Conservation (phyloP, 768 basidiomycete species). For the Russula sp. region DNA sequence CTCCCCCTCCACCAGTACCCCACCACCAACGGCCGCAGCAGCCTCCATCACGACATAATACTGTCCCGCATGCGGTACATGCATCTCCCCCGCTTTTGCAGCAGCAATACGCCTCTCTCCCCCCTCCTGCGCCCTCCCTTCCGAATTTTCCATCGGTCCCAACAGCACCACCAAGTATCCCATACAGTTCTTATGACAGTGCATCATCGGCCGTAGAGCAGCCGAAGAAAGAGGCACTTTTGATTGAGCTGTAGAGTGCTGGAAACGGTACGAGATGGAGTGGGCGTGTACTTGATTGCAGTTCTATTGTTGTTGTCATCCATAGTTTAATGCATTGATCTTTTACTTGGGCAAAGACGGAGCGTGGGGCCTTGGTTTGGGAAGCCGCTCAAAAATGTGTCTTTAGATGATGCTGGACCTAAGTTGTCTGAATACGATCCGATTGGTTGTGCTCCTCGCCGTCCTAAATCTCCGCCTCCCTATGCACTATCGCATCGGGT, state of each 20-base stretch:
- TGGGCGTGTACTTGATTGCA: background rate
- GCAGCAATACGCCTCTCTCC: constrained; percentile 17
- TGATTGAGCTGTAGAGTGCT: constrained; percentile 21
- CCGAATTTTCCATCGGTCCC: constrained; percentile 24
- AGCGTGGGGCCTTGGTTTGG: too few species aligned
- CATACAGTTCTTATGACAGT: constrained; percentile 15
- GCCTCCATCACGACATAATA: constrained; percentile 21
- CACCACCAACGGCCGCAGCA: constrained; percentile 8
- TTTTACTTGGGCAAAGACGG: background rate
- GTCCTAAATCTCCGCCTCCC: too few species aligned
- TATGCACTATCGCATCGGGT: too few species aligned
- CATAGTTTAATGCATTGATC: background rate
- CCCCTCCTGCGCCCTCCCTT: constrained; percentile 13
- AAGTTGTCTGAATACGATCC: background rate
- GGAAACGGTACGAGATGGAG: background rate
- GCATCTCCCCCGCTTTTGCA: constrained; percentile 11
- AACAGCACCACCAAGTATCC: constrained; percentile 18
- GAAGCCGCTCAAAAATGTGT: background rate
- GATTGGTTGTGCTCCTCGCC: too few species aligned
- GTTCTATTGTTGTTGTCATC: constrained; percentile 8
- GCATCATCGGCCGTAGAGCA: constrained; percentile 17
- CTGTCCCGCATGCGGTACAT: constrained; percentile 20
- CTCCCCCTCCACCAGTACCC: constrained; percentile 16
- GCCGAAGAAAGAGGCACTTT: constrained; percentile 24
- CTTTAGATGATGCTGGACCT: too few species aligned